Evolutionary conservation across 768 basidiomycete genomes (phyloP).

Genomic region (Boletus eberwhitei): DNA sequence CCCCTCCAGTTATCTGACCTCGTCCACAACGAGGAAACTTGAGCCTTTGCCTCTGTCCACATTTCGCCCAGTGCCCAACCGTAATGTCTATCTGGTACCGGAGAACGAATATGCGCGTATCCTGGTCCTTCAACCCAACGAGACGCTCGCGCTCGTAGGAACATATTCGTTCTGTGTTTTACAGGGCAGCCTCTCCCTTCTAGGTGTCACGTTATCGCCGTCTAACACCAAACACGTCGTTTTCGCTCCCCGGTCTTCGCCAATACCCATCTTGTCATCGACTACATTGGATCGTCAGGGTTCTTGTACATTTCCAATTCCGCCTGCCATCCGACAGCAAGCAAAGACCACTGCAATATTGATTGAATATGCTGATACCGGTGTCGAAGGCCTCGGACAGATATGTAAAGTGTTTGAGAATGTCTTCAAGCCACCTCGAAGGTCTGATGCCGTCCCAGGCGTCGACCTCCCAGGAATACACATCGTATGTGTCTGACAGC

Average conservation of each 20-base stretch:
- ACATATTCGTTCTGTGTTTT: constrained; percentile 59
- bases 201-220: constrained; percentile 49
- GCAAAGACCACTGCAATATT: constrained; percentile 43
- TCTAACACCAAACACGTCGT: constrained; percentile 46
- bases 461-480: constrained; percentile 49
- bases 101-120: constrained; percentile 30
- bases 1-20: not conserved
- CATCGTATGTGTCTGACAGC: constrained; percentile 38
- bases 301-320: constrained; percentile 14
- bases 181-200: constrained; percentile 54
- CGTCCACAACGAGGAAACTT: constrained; percentile 4
- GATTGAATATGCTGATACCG: constrained; percentile 55
- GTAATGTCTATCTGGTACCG: constrained; percentile 32
- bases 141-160: constrained; percentile 69
- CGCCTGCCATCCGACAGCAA: constrained; percentile 10
- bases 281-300: constrained; percentile 10
- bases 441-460: constrained; percentile 21
- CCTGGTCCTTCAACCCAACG: constrained; percentile 42
- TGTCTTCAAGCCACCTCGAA: constrained; percentile 53
- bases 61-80: constrained; percentile 42
- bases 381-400: constrained; percentile 62
- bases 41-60: constrained; percentile 41
- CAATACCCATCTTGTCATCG: constrained; percentile 54
- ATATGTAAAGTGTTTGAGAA: constrained; percentile 62
- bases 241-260: constrained; percentile 78